Evolutionary conservation across 2,329 filamentous ascomycete species (phyloP).

Genomic region (Verruconis gallopava): DNA sequence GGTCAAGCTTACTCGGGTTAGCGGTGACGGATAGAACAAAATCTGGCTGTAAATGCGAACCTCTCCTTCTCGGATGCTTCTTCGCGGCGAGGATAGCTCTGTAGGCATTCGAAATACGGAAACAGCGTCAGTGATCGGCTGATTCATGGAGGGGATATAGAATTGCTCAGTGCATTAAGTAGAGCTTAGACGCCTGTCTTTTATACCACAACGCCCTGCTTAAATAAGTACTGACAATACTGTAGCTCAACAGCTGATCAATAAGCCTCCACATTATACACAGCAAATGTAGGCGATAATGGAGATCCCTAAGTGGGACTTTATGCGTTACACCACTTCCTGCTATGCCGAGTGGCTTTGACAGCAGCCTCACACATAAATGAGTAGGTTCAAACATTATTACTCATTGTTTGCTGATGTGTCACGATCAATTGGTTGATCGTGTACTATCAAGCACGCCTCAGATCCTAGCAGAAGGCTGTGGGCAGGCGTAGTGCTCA

Average conservation of each 20-base stretch:
- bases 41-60: constrained; percentile 12
- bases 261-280: constrained; percentile 13
- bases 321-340: constrained; percentile 12
- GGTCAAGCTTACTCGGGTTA: constrained; percentile 12
- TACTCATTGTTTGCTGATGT: constrained; percentile 13
- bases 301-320: constrained; percentile 11
- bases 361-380: constrained; percentile 12
- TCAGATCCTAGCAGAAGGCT: constrained; percentile 13
- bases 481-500: constrained; percentile 11
- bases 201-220: constrained; percentile 11
- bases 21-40: constrained; percentile 11
- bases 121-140: constrained; percentile 13
- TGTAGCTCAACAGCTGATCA: constrained; percentile 11
- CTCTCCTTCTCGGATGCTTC: constrained; percentile 11
- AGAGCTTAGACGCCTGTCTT: constrained; percentile 12
- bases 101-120: constrained; percentile 14
- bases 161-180: constrained; percentile 10
- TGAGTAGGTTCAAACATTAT: constrained; percentile 12
- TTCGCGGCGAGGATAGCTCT: constrained; percentile 12
- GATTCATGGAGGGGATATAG: constrained; percentile 12
- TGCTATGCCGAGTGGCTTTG: constrained; percentile 12
- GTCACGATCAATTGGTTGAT: constrained; percentile 13
- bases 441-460: constrained; percentile 12
- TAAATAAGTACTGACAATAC: constrained; percentile 13
- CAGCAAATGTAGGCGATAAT: constrained; percentile 11